phyloP scores from a whole-genome alignment of 169 alveolate species.

The Cryptosporidium tyzzeri region DNA sequence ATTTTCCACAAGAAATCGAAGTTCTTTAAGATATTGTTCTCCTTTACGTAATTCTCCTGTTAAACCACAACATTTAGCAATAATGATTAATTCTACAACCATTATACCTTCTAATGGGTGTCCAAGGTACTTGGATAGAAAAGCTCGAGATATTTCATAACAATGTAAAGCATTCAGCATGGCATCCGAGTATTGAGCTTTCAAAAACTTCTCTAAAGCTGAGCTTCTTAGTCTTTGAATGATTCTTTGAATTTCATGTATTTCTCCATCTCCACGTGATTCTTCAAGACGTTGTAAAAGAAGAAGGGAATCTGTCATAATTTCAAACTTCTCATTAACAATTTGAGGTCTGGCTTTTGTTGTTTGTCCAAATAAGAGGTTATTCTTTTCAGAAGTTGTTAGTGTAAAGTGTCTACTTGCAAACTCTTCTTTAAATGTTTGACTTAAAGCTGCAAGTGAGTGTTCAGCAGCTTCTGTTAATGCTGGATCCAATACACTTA shows the following conservation, averaged over 20 bases:
- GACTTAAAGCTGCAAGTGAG: slow-evolving; percentile 62
- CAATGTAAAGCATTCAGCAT: slow-evolving; percentile 81
- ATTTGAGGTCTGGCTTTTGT: slow-evolving; percentile 63
- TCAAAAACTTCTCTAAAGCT: slow-evolving; percentile 79
- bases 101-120: slow-evolving; percentile 83
- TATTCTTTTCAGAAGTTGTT: slow-evolving; percentile 62
- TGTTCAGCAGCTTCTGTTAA: slow-evolving; percentile 65
- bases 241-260: slow-evolving; percentile 79
- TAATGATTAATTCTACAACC: slow-evolving; percentile 86
- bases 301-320: slow-evolving; percentile 60
- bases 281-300: slow-evolving; percentile 64
- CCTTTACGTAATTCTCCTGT: slow-evolving; percentile 84
- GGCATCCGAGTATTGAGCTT: slow-evolving; percentile 80
- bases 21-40: slow-evolving; percentile 81
- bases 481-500: slow-evolving; percentile 67
- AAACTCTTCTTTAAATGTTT: slow-evolving; percentile 61
- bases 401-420: slow-evolving; percentile 73
- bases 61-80: slow-evolving; percentile 86
- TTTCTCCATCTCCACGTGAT: slow-evolving; percentile 63
- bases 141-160: slow-evolving; percentile 79
- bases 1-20: slow-evolving; percentile 85
- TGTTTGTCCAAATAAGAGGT: slow-evolving; percentile 64
- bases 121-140: slow-evolving; percentile 79
- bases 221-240: slow-evolving; percentile 78
- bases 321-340: slow-evolving; percentile 50